A percentile compares a stretch with the other conserved stretches of the same genome.
Conservation (phyloP, 371 early-diverging fungal genomes). For the Mucor indicus region DNA sequence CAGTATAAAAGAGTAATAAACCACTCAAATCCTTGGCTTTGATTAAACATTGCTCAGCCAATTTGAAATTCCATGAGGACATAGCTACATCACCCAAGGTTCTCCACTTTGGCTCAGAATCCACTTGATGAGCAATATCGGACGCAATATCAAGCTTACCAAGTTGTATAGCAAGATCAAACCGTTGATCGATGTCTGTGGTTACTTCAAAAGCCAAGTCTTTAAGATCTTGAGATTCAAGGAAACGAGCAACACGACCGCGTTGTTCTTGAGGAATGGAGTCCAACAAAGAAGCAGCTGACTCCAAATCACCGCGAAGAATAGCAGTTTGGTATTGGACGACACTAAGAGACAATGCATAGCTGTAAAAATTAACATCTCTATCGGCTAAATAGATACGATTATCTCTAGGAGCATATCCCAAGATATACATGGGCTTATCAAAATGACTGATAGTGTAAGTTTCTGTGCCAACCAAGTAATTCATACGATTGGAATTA, state of each 20-base stretch:
- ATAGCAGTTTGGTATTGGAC: conserved; percentile 97
- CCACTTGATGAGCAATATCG: conserved; percentile 79
- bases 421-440: conserved; percentile 85
- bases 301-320: conserved; percentile 85
- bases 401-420: conserved; percentile 93
- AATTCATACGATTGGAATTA: conserved; percentile 86
- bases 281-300: conserved; percentile 78
- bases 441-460: conserved; percentile 95
- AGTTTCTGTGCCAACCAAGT: conserved; percentile 90
- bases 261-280: conserved; percentile 83
- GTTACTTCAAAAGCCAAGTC: conserved; percentile 92
- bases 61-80: conserved; percentile 77
- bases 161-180: conserved; percentile 90
- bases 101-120: conserved; percentile 89
- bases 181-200: conserved; percentile 91
- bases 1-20: conserved; percentile 84
- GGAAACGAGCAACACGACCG: conserved; percentile 90
- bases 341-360: conserved; percentile 86
- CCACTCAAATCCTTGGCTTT: conserved; percentile 89
- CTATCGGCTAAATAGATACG: conserved; percentile 93
- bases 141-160: conserved; percentile 81
- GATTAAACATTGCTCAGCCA: conserved; percentile 89
- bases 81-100: conserved; percentile 89
- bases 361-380: conserved; percentile 86
- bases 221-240: conserved; percentile 89